These are phyloP conservation scores for Cryptomeria japonica DNA, from an alignment of 75 land plant genomes.

Conservation along the genomic window DNA sequence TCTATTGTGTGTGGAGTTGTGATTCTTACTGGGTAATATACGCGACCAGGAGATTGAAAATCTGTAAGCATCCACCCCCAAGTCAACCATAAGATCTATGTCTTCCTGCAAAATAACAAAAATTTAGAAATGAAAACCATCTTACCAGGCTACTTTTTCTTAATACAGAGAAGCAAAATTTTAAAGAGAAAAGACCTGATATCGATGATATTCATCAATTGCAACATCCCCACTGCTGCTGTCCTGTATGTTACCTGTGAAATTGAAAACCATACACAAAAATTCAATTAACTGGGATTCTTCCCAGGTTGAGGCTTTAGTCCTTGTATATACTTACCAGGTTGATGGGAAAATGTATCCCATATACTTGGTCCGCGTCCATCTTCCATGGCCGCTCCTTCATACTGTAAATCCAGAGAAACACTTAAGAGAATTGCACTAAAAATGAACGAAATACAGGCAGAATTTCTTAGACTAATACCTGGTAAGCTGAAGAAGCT, in stretches of 20 bases:
- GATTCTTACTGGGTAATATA: constrained; percentile 67
- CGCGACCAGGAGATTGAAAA: constrained; percentile 85
- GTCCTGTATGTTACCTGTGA: constrained; percentile 18
- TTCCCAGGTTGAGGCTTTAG: neutral
- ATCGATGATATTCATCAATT: constrained; percentile 29
- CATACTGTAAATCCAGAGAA: constrained; percentile 13
- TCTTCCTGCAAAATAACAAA: constrained; percentile 47
- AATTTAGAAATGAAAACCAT: neutral
- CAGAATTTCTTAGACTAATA: neutral
- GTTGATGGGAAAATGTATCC: constrained; percentile 20
- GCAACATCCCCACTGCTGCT: constrained; percentile 23
- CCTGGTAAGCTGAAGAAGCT: constrained; percentile 29
- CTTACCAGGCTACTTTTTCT: neutral
- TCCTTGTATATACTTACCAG: neutral
- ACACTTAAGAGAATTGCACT: neutral
- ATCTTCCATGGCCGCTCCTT: constrained; percentile 22
- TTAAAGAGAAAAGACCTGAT: constrained; percentile 7
- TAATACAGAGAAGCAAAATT: neutral
- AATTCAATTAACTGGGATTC: neutral
- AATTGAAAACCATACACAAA: neutral
- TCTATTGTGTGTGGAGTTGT: neutral
- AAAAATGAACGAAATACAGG: neutral
- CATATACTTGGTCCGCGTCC: constrained; percentile 23
- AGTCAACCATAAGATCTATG: constrained; percentile 63
- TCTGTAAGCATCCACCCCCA: constrained; percentile 85